phyloP scores from a whole-genome alignment of 1,284 basidiomycete genomes.

The Cutaneotrichosporon mucoides region DNA sequence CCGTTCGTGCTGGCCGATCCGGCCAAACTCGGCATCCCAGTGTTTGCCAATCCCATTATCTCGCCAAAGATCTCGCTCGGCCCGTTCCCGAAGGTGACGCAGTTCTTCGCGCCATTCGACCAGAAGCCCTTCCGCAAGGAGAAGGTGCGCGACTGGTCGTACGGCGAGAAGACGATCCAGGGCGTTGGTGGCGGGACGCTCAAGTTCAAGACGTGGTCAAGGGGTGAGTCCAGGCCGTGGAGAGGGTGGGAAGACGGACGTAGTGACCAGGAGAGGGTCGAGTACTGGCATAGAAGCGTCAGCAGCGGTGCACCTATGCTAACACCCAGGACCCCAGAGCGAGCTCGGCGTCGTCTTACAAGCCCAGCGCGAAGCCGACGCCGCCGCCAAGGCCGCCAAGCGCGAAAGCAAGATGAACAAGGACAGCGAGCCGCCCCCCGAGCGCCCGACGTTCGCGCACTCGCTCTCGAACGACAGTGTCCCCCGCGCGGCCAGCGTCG shows the following conservation, averaged over 20 bases:
- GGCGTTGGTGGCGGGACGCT: constrained; percentile 39
- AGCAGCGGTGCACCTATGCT: neutral
- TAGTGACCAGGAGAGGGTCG: too few species aligned
- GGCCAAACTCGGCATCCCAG: constrained; percentile 35
- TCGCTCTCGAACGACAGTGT: constrained; percentile 20
- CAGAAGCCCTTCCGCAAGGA: constrained; percentile 39
- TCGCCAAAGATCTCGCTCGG: constrained; percentile 32
- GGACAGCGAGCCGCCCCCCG: constrained; percentile 9
- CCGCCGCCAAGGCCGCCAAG: constrained; percentile 20
- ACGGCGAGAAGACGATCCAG: constrained; percentile 22
- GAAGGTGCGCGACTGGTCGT: constrained; percentile 30
- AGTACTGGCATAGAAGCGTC: too few species aligned
- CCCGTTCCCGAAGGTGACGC: constrained; percentile 40
- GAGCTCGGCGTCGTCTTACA: constrained; percentile 34
- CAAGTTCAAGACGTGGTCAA: constrained; percentile 39
- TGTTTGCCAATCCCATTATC: constrained; percentile 41
- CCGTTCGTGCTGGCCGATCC: constrained; percentile 39
- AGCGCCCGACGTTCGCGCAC: constrained; percentile 15
- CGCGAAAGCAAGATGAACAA: constrained; percentile 17
- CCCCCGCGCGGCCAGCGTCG: constrained; percentile 7
- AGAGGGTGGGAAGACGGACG: too few species aligned
- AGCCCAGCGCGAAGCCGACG: constrained; percentile 37
- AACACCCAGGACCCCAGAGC: constrained; percentile 31
- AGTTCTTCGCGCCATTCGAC: constrained; percentile 39
- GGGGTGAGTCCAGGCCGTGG: constrained; percentile 25